Conservation (phyloP, 768 basidiomycete genomes). For the Saitozyma podzolica region DNA sequence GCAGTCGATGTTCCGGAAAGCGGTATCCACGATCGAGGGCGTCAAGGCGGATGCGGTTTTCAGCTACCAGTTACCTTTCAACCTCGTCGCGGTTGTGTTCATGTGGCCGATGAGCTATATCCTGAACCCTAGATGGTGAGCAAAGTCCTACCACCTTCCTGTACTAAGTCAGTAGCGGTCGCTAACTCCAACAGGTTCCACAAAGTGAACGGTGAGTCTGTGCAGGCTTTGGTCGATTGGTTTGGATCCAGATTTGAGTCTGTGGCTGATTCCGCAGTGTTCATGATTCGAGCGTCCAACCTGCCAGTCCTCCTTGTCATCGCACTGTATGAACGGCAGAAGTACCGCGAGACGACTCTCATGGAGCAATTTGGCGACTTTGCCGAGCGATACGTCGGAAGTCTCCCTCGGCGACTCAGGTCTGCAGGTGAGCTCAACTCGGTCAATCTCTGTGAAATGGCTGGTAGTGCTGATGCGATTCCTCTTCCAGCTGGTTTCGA, state of each 20-base stretch:
- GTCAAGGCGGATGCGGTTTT: conserved; percentile 73
- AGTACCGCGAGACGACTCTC: conserved; percentile 68
- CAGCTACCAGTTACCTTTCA: conserved; percentile 91
- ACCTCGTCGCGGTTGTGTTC: conserved; percentile 78
- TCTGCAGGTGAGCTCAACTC: conserved; percentile 37
- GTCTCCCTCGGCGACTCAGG: conserved; percentile 70
- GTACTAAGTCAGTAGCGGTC: not conserved
- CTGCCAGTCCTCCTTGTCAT: conserved; percentile 80
- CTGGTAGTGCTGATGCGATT: conserved; percentile 7
- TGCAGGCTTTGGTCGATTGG: no score
- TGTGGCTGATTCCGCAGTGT: conserved; percentile 20
- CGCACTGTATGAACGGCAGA: conserved; percentile 81
- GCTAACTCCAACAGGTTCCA: conserved; percentile 62
- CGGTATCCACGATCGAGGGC: conserved; percentile 93
- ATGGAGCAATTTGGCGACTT: conserved; percentile 70
- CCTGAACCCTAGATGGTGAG: conserved; percentile 77
- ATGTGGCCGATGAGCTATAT: conserved; percentile 85
- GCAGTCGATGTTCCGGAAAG: conserved; percentile 90
- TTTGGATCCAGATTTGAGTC: no score
- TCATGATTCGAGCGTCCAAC: conserved; percentile 59
- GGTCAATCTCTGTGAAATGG: not conserved
- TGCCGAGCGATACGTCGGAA: conserved; percentile 70
- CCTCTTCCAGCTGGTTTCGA: conserved; percentile 46
- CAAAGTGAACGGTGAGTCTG: conserved; percentile 62
- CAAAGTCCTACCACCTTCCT: conserved; percentile 6